Evolutionary conservation across 805 yeast genomes (phyloP).

Genomic region (Wickerhamiella azymoides): DNA sequence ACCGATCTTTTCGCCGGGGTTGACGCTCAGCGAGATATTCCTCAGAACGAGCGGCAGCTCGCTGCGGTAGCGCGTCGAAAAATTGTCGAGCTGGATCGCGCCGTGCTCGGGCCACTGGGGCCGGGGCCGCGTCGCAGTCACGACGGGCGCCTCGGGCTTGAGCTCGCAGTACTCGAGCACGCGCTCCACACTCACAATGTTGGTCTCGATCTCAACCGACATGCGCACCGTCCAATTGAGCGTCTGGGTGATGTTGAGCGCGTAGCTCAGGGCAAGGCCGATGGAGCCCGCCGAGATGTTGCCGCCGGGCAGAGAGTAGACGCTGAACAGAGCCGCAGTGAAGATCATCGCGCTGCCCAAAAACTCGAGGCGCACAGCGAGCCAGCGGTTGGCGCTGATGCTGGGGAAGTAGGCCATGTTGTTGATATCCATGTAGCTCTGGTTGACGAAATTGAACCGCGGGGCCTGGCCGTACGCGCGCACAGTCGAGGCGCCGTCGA

Average conservation of each 20-base stretch:
- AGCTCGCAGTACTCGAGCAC: slow-evolving; percentile 75
- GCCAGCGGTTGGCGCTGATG: slow-evolving; percentile 90
- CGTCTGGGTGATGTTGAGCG: slow-evolving; percentile 83
- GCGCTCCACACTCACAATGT: slow-evolving; percentile 93
- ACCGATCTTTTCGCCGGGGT: slow-evolving; percentile 75
- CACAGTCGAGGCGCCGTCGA: slow-evolving; percentile 65
- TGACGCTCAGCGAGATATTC: slow-evolving; percentile 46
- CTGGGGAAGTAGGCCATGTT: slow-evolving; percentile 89
- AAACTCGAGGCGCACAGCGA: slow-evolving; percentile 85
- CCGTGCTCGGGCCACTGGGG: slow-evolving; percentile 64
- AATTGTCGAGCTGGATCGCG: slow-evolving; percentile 48
- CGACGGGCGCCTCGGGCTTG: slow-evolving; percentile 67
- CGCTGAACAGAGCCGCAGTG: slow-evolving; percentile 71
- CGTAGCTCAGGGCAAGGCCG: slow-evolving; percentile 87
- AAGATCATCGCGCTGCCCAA: slow-evolving; percentile 81
- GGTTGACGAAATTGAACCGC: slow-evolving; percentile 46
- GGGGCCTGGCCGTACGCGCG: slow-evolving; percentile 58
- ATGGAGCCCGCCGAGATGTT: slow-evolving; percentile 75
- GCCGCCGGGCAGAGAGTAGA: slow-evolving; percentile 55
- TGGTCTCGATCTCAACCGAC: slow-evolving; percentile 97
- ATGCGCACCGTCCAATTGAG: slow-evolving; percentile 96
- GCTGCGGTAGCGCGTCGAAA: slow-evolving; percentile 72
- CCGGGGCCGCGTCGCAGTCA: slow-evolving; percentile 40
- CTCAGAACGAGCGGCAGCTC: slow-evolving; percentile 70
- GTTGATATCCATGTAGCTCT: slow-evolving; percentile 56